Evolutionary conservation across 768 basidiomycete species (phyloP).

Genomic region (Lyophyllum shimeji): DNA sequence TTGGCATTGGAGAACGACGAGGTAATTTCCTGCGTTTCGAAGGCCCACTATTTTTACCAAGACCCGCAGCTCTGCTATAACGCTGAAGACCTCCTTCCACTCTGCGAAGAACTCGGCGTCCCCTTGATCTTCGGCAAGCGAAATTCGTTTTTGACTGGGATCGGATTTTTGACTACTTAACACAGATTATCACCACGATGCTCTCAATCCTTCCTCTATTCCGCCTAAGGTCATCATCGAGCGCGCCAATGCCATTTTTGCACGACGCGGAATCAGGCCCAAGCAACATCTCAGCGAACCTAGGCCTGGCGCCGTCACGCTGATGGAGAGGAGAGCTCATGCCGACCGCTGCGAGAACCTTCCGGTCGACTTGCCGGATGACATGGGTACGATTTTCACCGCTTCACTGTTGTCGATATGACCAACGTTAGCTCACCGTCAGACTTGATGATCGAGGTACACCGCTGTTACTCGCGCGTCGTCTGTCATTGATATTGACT

Average conservation of each 20-base stretch:
- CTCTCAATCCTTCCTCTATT: slow-evolving; percentile 58
- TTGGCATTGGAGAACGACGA: slow-evolving; percentile 96
- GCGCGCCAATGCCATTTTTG: slow-evolving; percentile 75
- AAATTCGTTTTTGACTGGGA: slow-evolving; percentile 26
- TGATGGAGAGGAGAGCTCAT: slow-evolving; percentile 89
- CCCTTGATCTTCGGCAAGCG: slow-evolving; percentile 61
- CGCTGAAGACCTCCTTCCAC: slow-evolving; percentile 82
- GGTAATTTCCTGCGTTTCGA: slow-evolving; percentile 35
- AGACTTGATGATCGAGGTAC: slow-evolving; percentile 86
- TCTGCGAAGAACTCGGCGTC: slow-evolving; percentile 82
- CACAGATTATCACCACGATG: slow-evolving; percentile 81
- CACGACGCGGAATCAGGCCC: slow-evolving; percentile 72
- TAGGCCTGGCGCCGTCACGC: slow-evolving; percentile 76
- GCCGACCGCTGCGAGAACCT: slow-evolving; percentile 76
- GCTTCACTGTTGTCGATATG: slow-evolving; percentile 9
- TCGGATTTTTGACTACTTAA: slow-evolving; percentile 20
- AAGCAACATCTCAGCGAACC: slow-evolving; percentile 94
- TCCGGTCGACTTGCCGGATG: slow-evolving; percentile 62
- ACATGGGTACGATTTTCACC: slow-evolving; percentile 49
- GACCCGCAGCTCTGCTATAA: slow-evolving; percentile 70
- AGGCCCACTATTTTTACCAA: background rate
- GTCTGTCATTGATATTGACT: background rate
- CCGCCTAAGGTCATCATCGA: slow-evolving; percentile 67
- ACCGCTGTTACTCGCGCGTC: background rate
- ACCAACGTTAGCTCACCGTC: slow-evolving; percentile 5